These are phyloP conservation scores for Blepharisma undulans DNA, from an alignment of 169 alveolate genomes.

Conservation along the genomic window DNA sequence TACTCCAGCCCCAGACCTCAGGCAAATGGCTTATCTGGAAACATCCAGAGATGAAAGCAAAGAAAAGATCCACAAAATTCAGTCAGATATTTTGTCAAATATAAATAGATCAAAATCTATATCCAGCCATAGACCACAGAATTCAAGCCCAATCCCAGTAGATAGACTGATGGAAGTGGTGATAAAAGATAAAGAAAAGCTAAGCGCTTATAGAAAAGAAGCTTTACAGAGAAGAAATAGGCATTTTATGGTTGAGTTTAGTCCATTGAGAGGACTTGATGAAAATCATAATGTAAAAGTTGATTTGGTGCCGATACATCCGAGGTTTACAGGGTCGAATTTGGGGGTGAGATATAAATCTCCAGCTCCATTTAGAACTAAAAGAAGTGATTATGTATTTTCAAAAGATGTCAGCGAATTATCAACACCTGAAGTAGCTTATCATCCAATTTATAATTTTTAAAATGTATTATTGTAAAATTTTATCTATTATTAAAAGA, in stretches of 20 bases:
- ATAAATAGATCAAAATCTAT: not conserved
- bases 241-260: not conserved
- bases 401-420: not conserved
- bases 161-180: not conserved
- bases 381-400: not conserved
- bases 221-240: not conserved
- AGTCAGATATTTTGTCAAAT: not conserved
- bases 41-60: not conserved
- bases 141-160: not conserved
- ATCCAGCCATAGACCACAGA: not conserved
- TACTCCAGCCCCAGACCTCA: not conserved
- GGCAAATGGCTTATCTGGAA: not conserved
- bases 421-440: not conserved
- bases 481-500: not conserved
- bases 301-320: not conserved
- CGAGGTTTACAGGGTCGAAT: not conserved
- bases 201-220: not conserved
- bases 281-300: not conserved
- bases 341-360: not conserved
- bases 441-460: not conserved
- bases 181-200: not conserved
- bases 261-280: not conserved
- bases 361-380: not conserved
- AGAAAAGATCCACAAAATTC: not conserved
- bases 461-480: not conserved